Percentiles rank a stretch among this genome's conserved stretches.
These are phyloP conservation scores for Xylaria venustula DNA, from an alignment of 495 filamentous ascomycete species.

Conservation along the genomic window DNA sequence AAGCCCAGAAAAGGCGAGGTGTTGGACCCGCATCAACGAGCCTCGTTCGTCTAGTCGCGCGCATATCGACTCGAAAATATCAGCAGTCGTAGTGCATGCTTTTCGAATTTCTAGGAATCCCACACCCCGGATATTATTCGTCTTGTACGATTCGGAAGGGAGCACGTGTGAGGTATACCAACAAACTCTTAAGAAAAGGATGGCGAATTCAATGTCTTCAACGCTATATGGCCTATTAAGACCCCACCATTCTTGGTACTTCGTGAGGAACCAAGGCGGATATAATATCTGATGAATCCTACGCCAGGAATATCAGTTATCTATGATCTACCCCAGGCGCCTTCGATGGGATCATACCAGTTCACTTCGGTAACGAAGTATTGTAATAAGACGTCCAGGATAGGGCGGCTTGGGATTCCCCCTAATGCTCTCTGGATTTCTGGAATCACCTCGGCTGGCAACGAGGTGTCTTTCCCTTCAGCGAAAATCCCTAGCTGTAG, in stretches of 20 bases:
- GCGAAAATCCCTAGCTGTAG: not conserved
- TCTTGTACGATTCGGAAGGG: slow-evolving; percentile 22
- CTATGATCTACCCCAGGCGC: no score
- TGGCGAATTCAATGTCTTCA: slow-evolving; percentile 24
- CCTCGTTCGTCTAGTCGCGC: not conserved
- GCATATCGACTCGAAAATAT: slow-evolving; percentile 7
- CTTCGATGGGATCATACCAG: slow-evolving; percentile 24
- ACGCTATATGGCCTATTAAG: not conserved
- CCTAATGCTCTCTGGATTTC: slow-evolving; percentile 14
- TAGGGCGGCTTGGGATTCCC: slow-evolving; percentile 20
- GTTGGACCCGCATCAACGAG: slow-evolving; percentile 19
- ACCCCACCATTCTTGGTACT: slow-evolving; percentile 18
- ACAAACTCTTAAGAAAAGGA: slow-evolving; percentile 27
- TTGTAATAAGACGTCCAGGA: slow-evolving; percentile 30
- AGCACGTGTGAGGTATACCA: slow-evolving; percentile 30
- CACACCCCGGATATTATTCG: slow-evolving; percentile 22
- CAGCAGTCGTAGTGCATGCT: not conserved
- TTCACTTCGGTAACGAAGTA: slow-evolving; percentile 30
- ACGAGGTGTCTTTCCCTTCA: not conserved
- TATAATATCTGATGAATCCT: slow-evolving; percentile 19
- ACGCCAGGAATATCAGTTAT: no score
- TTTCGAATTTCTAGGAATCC: slow-evolving; percentile 15
- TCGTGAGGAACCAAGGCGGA: slow-evolving; percentile 3
- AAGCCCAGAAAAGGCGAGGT: slow-evolving; percentile 13
- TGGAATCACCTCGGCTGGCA: not conserved